Evolutionary conservation across 225 moss, liverwort and hornwort species (phyloP).

Genomic region (Climacium dendroides): DNA sequence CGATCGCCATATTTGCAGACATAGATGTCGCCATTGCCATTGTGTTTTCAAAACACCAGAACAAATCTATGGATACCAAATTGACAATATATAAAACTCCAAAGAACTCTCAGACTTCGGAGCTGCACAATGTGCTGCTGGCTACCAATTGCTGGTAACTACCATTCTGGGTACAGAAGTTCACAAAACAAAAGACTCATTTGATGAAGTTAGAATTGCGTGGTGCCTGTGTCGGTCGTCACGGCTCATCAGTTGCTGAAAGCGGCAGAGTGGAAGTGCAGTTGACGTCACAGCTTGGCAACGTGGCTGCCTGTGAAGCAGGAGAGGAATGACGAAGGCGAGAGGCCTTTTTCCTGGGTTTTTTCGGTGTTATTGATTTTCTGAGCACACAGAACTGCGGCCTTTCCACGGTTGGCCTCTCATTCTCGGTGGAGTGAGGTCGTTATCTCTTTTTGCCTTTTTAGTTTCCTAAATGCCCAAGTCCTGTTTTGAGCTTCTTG

Average conservation of each 20-base stretch:
- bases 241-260: not conserved
- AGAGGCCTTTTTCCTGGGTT: not conserved
- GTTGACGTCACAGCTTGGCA: not conserved
- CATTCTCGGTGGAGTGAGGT: not conserved
- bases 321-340: not conserved
- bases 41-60: not conserved
- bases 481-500: no score
- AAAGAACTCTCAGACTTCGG: not conserved
- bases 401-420: not conserved
- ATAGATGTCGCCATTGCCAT: constrained; percentile 9
- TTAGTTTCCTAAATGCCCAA: no score
- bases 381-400: no score
- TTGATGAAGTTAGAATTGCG: not conserved
- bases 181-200: not conserved
- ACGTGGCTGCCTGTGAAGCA: constrained; percentile 4
- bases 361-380: not conserved
- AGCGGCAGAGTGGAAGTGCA: not conserved
- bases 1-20: not conserved
- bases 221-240: not conserved
- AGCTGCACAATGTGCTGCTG: not conserved
- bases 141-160: not conserved
- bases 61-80: not conserved
- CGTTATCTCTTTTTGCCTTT: not conserved
- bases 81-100: not conserved
- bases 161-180: not conserved